Evolutionary conservation across 2,329 filamentous ascomycete species (phyloP).

Genomic region (Aspergillus fumigatiaffinis): DNA sequence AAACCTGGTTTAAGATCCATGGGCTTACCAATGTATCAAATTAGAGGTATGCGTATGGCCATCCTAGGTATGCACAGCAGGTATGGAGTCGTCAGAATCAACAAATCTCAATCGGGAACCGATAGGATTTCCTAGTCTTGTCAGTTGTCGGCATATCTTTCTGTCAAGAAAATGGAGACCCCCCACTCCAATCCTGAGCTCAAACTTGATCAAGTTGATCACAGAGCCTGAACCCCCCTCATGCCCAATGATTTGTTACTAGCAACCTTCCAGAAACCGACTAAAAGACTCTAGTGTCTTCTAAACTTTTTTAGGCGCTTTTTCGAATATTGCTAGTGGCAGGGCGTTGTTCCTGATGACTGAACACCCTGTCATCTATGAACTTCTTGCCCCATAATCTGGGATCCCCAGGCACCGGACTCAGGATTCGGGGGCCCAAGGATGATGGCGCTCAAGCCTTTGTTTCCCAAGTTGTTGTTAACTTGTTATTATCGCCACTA

Average conservation of each 20-base stretch:
- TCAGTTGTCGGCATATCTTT: not conserved
- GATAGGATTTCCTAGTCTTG: no score
- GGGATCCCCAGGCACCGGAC: not conserved
- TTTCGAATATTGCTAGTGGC: no score
- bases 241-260: conserved; percentile 7
- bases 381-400: not conserved
- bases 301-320: not conserved
- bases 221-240: not conserved
- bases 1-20: not conserved
- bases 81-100: no score
- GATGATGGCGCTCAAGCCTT: not conserved
- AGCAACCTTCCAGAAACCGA: conserved; percentile 17
- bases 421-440: not conserved
- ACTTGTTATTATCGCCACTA: not conserved
- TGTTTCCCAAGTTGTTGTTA: not conserved
- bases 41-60: not conserved
- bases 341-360: not conserved
- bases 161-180: not conserved
- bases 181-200: not conserved
- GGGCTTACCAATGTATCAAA: not conserved
- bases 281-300: conserved; percentile 3
- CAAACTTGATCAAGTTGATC: no score
- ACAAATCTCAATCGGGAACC: no score
- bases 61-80: not conserved
- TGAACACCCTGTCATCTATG: not conserved